A percentile compares a stretch with the other conserved stretches of the same genome.
phyloP scores from a whole-genome alignment of 768 basidiomycete genomes.

The Lactarius vividus region DNA sequence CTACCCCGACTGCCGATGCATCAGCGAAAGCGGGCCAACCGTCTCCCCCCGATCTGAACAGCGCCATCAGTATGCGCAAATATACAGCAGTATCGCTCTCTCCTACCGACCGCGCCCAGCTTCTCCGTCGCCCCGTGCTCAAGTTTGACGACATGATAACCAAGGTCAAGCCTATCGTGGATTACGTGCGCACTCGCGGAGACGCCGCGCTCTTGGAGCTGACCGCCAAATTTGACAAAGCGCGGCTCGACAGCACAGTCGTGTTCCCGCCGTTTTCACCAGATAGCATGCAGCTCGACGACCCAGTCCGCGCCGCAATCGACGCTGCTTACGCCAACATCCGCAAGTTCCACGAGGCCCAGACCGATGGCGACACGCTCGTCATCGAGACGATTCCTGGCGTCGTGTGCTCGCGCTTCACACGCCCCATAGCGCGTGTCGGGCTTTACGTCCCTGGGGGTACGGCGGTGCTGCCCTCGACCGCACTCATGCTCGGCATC shows the following conservation, averaged over 20 bases:
- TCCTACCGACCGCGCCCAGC: conserved; percentile 53
- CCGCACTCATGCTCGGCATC: conserved; percentile 96
- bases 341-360: conserved; percentile 86
- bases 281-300: conserved; percentile 58
- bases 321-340: conserved; percentile 91
- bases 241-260: conserved; percentile 62
- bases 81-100: conserved; percentile 53
- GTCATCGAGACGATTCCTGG: conserved; percentile 97
- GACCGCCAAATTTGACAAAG: conserved; percentile 93
- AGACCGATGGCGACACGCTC: conserved; percentile 66
- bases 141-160: conserved; percentile 85
- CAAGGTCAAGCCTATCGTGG: conserved; percentile 93
- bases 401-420: conserved; percentile 92
- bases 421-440: conserved; percentile 91
- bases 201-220: conserved; percentile 84
- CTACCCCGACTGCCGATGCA: conserved; percentile 27
- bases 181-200: conserved; percentile 77
- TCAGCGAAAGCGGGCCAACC: conserved; percentile 29
- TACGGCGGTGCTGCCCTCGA: conserved; percentile 93
- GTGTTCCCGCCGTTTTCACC: conserved; percentile 76
- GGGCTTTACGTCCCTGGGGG: conserved; percentile 98
- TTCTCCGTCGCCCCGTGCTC: conserved; percentile 88
- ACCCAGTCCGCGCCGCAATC: conserved; percentile 74
- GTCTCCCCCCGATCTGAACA: conserved; percentile 35
- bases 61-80: conserved; percentile 75